Evolutionary conservation across 768 basidiomycete species (phyloP).

Genomic region (Amanita jacksonii): DNA sequence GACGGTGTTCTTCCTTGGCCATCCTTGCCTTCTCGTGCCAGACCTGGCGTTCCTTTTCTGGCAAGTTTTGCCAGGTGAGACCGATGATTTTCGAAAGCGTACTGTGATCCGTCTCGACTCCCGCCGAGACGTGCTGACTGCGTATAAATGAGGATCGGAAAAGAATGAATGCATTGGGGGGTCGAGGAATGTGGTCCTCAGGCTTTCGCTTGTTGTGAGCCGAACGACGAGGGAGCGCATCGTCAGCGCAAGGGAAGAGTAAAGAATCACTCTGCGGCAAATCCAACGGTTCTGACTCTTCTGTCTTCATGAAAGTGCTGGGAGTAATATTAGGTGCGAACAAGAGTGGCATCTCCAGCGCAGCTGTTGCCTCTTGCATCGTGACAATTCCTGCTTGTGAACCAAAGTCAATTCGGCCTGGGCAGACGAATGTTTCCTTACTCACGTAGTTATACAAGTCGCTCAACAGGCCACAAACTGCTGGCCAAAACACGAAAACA

Average conservation of each 20-base stretch:
- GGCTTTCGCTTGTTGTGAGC: conserved; percentile 64
- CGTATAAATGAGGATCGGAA: conserved; percentile 81
- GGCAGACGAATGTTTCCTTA: not conserved
- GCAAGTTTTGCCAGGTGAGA: conserved; percentile 72
- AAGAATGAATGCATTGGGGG: conserved; percentile 81
- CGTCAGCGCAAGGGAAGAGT: conserved; percentile 48
- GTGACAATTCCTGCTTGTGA: not conserved
- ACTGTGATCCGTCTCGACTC: conserved; percentile 75
- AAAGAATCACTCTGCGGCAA: conserved; percentile 23
- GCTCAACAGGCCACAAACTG: not conserved
- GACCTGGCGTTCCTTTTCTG: conserved; percentile 62
- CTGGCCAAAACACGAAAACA: conserved; percentile 1
- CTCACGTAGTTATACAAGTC: conserved; percentile 4
- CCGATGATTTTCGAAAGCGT: conserved; percentile 82
- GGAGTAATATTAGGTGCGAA: conserved; percentile 10
- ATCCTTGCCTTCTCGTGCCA: conserved; percentile 73
- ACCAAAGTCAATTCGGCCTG: not conserved
- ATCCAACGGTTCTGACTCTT: conserved; percentile 18
- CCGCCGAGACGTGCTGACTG: conserved; percentile 64
- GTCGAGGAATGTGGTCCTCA: conserved; percentile 71
- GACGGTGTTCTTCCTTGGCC: conserved; percentile 69
- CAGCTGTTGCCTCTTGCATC: conserved; percentile 1
- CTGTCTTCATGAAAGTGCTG: conserved; percentile 7
- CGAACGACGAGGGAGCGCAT: conserved; percentile 29
- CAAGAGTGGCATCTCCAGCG: conserved; percentile 3